Evolutionary conservation across 768 basidiomycete genomes (phyloP).

Genomic region (Hebeloma cylindrosporum): DNA sequence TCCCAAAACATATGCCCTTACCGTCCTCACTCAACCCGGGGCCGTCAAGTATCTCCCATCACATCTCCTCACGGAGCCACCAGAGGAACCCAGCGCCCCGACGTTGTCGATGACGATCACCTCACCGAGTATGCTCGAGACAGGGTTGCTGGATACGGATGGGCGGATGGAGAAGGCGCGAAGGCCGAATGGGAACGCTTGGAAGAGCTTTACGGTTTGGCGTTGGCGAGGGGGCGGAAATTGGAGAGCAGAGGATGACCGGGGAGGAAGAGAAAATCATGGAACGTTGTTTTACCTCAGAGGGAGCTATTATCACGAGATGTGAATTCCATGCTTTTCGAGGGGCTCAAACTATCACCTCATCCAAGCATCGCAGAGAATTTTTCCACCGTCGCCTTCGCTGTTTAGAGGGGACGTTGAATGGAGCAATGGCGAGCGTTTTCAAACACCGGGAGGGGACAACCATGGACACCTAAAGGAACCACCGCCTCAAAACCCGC

Average conservation of each 20-base stretch:
- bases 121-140: slow-evolving; percentile 51
- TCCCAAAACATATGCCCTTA: slow-evolving; percentile 40
- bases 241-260: slow-evolving; percentile 22
- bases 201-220: slow-evolving; percentile 59
- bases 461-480: too few species aligned
- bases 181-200: slow-evolving; percentile 52
- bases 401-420: too few species aligned
- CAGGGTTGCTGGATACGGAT: slow-evolving; percentile 49
- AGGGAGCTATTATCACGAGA: slow-evolving; percentile 40
- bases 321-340: too few species aligned
- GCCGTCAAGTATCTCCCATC: slow-evolving; percentile 36
- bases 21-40: slow-evolving; percentile 42
- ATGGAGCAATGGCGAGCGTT: too few species aligned
- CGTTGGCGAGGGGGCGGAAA: slow-evolving; percentile 41
- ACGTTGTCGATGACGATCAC: slow-evolving; percentile 39
- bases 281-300: slow-evolving; percentile 53
- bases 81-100: slow-evolving; percentile 27
- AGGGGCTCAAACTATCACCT: too few species aligned
- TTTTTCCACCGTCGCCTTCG: too few species aligned
- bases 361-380: too few species aligned
- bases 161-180: slow-evolving; percentile 43
- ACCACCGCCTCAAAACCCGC: too few species aligned
- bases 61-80: slow-evolving; percentile 31
- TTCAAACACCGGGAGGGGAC: too few species aligned
- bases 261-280: slow-evolving; percentile 45